Evolutionary conservation across 129 eudicot species (phyloP).

Genomic region (Flaveria robusta): DNA sequence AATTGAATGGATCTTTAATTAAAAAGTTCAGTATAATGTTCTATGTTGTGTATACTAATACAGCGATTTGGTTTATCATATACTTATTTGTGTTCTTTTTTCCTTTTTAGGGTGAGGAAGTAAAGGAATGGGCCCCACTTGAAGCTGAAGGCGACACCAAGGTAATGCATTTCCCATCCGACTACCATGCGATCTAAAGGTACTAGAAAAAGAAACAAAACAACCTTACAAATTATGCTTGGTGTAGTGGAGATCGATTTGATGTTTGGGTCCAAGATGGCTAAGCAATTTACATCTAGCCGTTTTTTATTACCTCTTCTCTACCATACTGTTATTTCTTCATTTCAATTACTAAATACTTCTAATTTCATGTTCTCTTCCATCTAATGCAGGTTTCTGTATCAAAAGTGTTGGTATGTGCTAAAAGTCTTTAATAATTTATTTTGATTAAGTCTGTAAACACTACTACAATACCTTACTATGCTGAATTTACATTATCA

Average conservation of each 20-base stretch:
- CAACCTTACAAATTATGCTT: constrained; percentile 54
- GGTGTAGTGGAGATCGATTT: constrained; percentile 82
- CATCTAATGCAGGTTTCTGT: no score
- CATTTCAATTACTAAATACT: no score
- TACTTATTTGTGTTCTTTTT: neutral
- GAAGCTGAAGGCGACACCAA: constrained; percentile 62
- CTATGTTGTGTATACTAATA: neutral
- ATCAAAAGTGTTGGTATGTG: no score
- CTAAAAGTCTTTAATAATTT: no score
- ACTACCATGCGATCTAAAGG: constrained; percentile 52
- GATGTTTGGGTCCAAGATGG: constrained; percentile 73
- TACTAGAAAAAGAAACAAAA: constrained; percentile 77
- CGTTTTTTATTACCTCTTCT: no score
- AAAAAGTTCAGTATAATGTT: neutral
- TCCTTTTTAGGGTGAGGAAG: constrained; percentile 46
- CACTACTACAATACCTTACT: no score
- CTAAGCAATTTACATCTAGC: constrained; percentile 42
- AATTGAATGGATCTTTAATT: no score
- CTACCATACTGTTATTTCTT: no score
- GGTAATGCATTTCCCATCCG: constrained; percentile 63
- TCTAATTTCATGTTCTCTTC: no score
- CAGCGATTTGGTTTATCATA: neutral
- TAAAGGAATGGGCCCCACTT: constrained; percentile 74
- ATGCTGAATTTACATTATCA: no score
- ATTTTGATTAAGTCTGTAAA: no score